Evolutionary conservation across 2,329 filamentous ascomycete species (phyloP), one percentile per base, ranked within the genome.

Genomic region (Acrocalymma vagum): DNA sequence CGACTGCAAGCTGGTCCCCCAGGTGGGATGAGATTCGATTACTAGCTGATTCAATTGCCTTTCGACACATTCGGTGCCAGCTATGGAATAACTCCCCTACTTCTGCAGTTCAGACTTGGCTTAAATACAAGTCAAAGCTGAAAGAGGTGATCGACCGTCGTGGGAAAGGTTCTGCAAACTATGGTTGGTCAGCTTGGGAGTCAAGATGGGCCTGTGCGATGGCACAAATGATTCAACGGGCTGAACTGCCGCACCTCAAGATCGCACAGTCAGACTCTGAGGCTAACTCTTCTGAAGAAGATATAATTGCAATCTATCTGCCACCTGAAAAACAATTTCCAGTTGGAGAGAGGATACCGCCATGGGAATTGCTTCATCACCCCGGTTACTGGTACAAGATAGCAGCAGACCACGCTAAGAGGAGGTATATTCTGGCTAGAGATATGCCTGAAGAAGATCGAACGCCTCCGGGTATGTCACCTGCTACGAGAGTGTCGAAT

Each of bases 111-210:
- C 83, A 88, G 39, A 82, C 85, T 39, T 97, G 93, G 93, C 78
- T 86, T 42, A 77, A 76, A 24, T 95, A 97, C 67, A 83, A 86
- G 46, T 80, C 85, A 39, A 83, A 86, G 40, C 84, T 93, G 51
- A 80, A 79, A 39, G 87, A 90, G 56, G 82, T 96, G 36, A 77
- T 96, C 11, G 90, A 96, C 61, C 81, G 88, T 13, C 84, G 87
- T 53, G 92, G 91, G 4, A 89, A 89, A 56, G 93, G 93, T 1
- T 91, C 89, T 3, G 83, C 84, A 21, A 95, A 90, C 53, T 97
- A 97, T 66, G 90, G 90, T 5, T 97, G 92, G 89, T 83, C 90
- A 60, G 92, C 93, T 2, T 99, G 93, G 92, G 88, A 96, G 71
- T 85, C 89, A 26, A 81, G 88, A 40, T 86, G 83, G 84, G 79